phyloP scores from a whole-genome alignment of 306 rosid species.

The Styphnolobium japonicum region DNA sequence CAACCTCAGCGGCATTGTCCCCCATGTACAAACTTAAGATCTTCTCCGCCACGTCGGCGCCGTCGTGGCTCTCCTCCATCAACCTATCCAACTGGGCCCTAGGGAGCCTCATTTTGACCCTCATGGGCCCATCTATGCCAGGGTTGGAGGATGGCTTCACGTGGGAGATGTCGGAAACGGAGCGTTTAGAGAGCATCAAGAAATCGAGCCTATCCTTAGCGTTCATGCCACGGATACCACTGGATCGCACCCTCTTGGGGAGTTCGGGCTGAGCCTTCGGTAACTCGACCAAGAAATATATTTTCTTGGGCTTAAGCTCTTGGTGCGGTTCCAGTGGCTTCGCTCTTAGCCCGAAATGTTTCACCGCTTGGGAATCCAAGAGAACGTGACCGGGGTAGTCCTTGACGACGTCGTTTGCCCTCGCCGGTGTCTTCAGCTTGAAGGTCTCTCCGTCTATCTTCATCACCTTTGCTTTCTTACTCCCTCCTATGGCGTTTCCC shows the following conservation, averaged over 20 bases:
- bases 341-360: slow-evolving; percentile 63
- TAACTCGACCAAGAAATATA: slow-evolving; percentile 61
- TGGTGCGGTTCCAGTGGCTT: slow-evolving; percentile 63
- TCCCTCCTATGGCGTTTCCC: slow-evolving; percentile 72
- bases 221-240: slow-evolving; percentile 47
- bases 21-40: slow-evolving; percentile 51
- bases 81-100: slow-evolving; percentile 59
- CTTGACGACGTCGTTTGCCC: slow-evolving; percentile 55
- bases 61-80: slow-evolving; percentile 59
- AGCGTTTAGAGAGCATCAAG: slow-evolving; percentile 68
- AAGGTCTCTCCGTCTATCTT: slow-evolving; percentile 72
- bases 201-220: slow-evolving; percentile 82
- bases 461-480: slow-evolving; percentile 72
- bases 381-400: slow-evolving; percentile 63
- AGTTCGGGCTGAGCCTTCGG: slow-evolving; percentile 35
- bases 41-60: slow-evolving; percentile 59
- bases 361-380: slow-evolving; percentile 56
- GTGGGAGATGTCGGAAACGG: slow-evolving; percentile 54
- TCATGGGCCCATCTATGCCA: slow-evolving; percentile 23
- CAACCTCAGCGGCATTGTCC: slow-evolving; percentile 7
- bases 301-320: slow-evolving; percentile 52
- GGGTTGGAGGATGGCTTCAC: neutral
- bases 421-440: slow-evolving; percentile 57
- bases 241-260: slow-evolving; percentile 52
- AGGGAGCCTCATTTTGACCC: slow-evolving; percentile 66